phyloP scores from a whole-genome alignment of 176 grass and related monocot species.

The Lolium perenne region DNA sequence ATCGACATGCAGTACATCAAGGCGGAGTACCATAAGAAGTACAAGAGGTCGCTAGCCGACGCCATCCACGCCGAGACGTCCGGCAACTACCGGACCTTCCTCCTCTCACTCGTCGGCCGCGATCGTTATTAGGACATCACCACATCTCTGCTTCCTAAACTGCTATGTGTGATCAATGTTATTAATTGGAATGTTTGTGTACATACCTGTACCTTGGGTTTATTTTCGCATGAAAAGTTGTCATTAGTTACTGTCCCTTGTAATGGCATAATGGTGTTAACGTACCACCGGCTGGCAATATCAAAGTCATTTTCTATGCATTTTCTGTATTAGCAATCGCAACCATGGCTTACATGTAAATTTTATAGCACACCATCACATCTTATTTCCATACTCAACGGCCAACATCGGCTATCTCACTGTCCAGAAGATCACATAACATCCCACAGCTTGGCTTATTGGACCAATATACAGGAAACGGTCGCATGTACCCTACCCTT shows the following conservation, averaged over 20 bases:
- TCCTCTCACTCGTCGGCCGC: constrained; percentile 73
- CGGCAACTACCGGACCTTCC: constrained; percentile 86
- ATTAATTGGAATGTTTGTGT: too few relatives aligned
- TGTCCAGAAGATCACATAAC: neutral
- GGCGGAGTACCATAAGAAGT: constrained; percentile 69
- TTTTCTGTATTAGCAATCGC: neutral
- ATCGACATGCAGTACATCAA: constrained; percentile 97
- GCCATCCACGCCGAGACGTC: constrained; percentile 85
- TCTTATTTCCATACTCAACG: neutral
- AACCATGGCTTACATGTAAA: neutral
- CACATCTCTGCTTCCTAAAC: too few relatives aligned
- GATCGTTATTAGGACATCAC: constrained; percentile 12
- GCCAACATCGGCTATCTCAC: neutral
- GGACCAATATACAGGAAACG: neutral
- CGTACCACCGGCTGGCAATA: neutral
- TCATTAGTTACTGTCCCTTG: too few relatives aligned
- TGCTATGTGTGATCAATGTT: too few relatives aligned
- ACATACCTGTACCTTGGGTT: too few relatives aligned
- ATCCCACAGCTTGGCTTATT: constrained; percentile 15
- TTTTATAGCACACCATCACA: neutral
- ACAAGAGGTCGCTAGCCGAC: constrained; percentile 66
- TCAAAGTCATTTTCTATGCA: neutral
- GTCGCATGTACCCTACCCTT: neutral
- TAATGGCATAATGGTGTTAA: too few relatives aligned
- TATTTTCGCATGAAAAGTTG: too few relatives aligned